Evolutionary conservation across 139 green algal genomes (phyloP).

Genomic region (Ettlia oleoabundans): DNA sequence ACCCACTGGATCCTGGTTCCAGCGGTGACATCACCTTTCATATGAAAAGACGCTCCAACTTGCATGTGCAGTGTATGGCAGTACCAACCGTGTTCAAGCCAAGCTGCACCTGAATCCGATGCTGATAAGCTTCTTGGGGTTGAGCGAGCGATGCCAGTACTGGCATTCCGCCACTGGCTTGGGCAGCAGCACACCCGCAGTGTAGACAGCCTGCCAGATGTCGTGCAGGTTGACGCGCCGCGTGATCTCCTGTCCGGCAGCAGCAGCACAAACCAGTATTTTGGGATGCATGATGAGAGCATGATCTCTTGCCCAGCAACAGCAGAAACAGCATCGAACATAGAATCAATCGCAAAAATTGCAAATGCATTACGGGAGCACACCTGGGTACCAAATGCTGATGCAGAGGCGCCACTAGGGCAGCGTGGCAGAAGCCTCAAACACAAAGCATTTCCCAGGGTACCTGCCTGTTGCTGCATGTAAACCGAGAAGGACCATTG

Average conservation of each 20-base stretch:
- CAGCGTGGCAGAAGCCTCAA: background rate
- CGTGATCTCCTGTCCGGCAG: constrained; percentile 59
- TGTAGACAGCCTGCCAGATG: constrained; percentile 90
- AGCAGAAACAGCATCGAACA: too few relatives aligned
- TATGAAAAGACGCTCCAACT: too few relatives aligned
- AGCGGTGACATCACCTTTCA: too few relatives aligned
- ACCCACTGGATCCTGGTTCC: too few relatives aligned
- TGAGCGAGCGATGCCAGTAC: constrained; percentile 97
- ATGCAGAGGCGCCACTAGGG: too few relatives aligned
- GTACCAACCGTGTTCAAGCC: too few relatives aligned
- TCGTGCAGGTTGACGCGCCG: constrained; percentile 56
- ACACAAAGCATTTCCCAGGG: background rate
- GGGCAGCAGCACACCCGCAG: constrained; percentile 94
- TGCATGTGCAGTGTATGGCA: too few relatives aligned
- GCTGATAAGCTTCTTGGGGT: constrained; percentile 97
- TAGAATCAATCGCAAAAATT: too few relatives aligned
- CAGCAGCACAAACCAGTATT: background rate
- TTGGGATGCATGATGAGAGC: background rate
- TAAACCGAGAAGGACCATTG: too few relatives aligned
- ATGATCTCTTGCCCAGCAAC: background rate
- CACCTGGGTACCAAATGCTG: too few relatives aligned
- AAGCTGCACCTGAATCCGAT: constrained; percentile 86
- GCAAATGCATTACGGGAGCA: too few relatives aligned
- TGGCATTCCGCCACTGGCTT: constrained; percentile 87
- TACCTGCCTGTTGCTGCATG: too few relatives aligned